phyloP scores from a whole-genome alignment of 371 early-diverging fungal genomes.

The Mucor velutinosus region DNA sequence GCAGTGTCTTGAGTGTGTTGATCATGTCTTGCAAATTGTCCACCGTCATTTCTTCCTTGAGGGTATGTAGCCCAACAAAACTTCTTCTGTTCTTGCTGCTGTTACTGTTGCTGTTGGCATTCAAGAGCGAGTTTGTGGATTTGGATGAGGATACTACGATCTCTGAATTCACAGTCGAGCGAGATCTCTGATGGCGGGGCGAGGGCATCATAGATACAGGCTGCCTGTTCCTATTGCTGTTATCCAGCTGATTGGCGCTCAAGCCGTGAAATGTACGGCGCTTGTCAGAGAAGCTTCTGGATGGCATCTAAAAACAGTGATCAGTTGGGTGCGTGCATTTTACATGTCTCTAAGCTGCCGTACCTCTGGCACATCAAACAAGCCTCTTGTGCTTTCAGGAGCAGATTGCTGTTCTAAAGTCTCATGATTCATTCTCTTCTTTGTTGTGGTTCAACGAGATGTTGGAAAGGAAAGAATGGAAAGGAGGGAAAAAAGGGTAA shows the following conservation, averaged over 20 bases:
- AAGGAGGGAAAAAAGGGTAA: conserved; percentile 8
- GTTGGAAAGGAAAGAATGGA: conserved; percentile 6
- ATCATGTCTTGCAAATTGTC: conserved; percentile 60
- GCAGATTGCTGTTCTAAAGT: conserved; percentile 47
- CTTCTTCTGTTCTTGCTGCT: conserved; percentile 19
- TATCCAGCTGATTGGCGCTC: conserved; percentile 7
- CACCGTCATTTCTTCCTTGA: conserved; percentile 35
- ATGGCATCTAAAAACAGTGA: not conserved
- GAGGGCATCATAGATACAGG: conserved; percentile 30
- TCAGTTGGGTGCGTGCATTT: not conserved
- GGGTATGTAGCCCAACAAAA: conserved; percentile 19
- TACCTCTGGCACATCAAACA: conserved; percentile 48
- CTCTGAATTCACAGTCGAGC: conserved; percentile 44
- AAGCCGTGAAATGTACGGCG: conserved; percentile 37
- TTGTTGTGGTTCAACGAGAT: not conserved
- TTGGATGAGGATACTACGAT: conserved; percentile 31
- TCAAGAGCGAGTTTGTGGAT: conserved; percentile 11
- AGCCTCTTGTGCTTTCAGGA: conserved; percentile 52
- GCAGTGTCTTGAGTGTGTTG: conserved; percentile 57
- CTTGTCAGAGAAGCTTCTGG: conserved; percentile 24
- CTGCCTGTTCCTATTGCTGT: conserved; percentile 14
- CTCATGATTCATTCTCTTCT: conserved; percentile 35
- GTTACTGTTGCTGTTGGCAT: not conserved
- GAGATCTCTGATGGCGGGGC: conserved; percentile 42
- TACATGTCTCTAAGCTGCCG: not conserved